Evolutionary conservation across 495 filamentous ascomycete species (phyloP).

Genomic region (Daldinia vernicosa): DNA sequence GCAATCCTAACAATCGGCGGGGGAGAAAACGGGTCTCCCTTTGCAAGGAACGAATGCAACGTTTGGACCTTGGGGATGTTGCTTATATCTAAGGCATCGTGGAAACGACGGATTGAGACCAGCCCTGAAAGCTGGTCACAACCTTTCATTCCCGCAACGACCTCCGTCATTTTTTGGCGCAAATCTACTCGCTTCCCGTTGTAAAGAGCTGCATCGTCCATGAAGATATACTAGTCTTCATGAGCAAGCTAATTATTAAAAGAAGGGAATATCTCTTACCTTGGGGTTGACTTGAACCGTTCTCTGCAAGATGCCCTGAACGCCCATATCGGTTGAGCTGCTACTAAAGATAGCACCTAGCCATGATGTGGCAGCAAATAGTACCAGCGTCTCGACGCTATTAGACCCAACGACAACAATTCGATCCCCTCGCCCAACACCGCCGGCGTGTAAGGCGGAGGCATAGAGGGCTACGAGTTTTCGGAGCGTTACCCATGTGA

Average conservation of each 20-base stretch:
- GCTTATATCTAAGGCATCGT: constrained; percentile 65
- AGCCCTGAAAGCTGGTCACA: constrained; percentile 69
- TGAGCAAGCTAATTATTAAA: constrained; percentile 10
- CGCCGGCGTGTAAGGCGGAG: constrained; percentile 68
- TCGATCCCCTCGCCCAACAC: constrained; percentile 73
- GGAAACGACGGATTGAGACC: constrained; percentile 72
- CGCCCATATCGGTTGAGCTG: constrained; percentile 81
- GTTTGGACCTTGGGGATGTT: constrained; percentile 63
- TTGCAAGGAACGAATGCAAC: constrained; percentile 61
- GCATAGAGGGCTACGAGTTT: constrained; percentile 62
- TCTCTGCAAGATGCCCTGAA: constrained; percentile 77
- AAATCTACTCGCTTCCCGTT: constrained; percentile 80
- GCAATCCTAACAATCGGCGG: constrained; percentile 66
- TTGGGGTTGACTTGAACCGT: constrained; percentile 74
- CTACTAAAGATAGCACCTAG: constrained; percentile 77
- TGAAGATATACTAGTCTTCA: constrained; percentile 66
- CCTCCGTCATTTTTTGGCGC: constrained; percentile 72
- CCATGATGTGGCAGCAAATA: constrained; percentile 70
- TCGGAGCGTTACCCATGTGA: constrained; percentile 72
- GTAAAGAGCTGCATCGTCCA: constrained; percentile 81
- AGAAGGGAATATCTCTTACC: constrained; percentile 29
- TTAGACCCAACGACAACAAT: constrained; percentile 76
- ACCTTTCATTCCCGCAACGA: constrained; percentile 66
- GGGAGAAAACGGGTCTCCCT: constrained; percentile 48
- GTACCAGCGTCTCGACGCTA: constrained; percentile 72